Conservation (phyloP, 768 basidiomycete genomes). For the Austroboletus eburneus region DNA sequence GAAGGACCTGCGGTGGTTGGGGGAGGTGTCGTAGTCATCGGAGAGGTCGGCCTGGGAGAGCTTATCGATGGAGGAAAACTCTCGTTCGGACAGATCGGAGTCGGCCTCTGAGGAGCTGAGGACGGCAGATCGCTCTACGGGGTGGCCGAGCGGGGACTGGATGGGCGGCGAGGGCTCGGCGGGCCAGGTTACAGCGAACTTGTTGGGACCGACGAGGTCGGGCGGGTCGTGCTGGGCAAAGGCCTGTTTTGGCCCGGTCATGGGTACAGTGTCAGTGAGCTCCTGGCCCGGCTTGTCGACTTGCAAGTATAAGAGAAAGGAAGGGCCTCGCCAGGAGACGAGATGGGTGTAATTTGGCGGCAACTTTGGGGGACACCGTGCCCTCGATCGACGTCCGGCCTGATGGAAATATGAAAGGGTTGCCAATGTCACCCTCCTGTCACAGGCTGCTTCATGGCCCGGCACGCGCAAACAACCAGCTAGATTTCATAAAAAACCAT, state of each 20-base stretch:
- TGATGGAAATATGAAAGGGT: conserved; percentile 12
- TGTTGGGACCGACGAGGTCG: conserved; percentile 47
- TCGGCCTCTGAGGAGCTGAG: conserved; percentile 52
- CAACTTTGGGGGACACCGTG: conserved; percentile 12
- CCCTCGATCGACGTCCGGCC: conserved; percentile 28
- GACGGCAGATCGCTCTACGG: conserved; percentile 36
- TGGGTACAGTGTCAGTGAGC: conserved; percentile 17
- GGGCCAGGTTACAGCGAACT: conserved; percentile 60
- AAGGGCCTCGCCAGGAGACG: conserved; percentile 27
- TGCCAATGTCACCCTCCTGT: conserved; percentile 27
- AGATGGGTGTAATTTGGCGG: conserved; percentile 14
- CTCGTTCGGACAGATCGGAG: conserved; percentile 48
- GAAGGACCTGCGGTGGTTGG: conserved; percentile 20
- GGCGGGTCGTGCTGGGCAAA: conserved; percentile 52
- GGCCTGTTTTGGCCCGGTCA: conserved; percentile 30
- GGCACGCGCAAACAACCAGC: conserved; percentile 17
- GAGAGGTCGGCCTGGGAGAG: conserved; percentile 30
- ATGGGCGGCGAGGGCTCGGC: conserved; percentile 40
- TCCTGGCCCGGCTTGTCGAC: conserved; percentile 10
- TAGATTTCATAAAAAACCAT: conserved; percentile 30
- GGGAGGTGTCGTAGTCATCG: conserved; percentile 27
- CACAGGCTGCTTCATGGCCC: conserved; percentile 20
- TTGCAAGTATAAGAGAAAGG: conserved; percentile 8
- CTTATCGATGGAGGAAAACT: conserved; percentile 28
- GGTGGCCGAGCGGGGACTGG: conserved; percentile 30